Evolutionary conservation across 805 yeast genomes (phyloP).

Genomic region (Starmera amethionina): DNA sequence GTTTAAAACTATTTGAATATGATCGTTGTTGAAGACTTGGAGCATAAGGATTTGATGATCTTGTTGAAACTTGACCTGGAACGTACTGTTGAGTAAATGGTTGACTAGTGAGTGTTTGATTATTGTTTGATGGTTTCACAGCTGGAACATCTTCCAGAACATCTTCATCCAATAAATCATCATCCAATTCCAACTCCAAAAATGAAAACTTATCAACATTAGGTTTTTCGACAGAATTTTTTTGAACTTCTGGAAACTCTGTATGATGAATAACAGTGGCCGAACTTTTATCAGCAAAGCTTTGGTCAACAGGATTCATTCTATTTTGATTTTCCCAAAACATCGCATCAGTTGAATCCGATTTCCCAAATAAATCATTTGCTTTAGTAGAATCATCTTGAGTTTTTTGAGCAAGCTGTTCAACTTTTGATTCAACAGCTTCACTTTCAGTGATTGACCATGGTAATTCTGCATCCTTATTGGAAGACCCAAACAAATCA

Average conservation of each 20-base stretch:
- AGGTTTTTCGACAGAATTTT: not conserved
- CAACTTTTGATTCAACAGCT: not conserved
- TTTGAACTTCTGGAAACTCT: not conserved
- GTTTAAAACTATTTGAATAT: not conserved
- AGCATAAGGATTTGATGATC: not conserved
- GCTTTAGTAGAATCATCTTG: too few species aligned
- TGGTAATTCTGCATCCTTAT: too few species aligned
- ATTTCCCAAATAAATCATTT: not conserved
- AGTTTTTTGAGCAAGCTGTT: not conserved
- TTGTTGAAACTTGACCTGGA: not conserved
- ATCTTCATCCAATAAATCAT: slow-evolving; percentile 4
- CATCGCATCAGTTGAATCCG: not conserved
- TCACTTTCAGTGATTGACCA: not conserved
- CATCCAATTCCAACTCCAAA: slow-evolving; percentile 3
- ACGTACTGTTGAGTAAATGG: not conserved
- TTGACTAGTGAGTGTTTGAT: slow-evolving; percentile 2
- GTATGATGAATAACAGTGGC: too few species aligned
- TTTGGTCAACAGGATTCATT: too few species aligned
- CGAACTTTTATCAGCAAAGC: too few species aligned
- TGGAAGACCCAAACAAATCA: too few species aligned
- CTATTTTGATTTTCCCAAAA: not conserved
- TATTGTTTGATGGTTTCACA: not conserved
- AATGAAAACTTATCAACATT: slow-evolving; percentile 7
- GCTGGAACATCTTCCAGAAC: not conserved
- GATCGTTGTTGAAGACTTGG: not conserved